These are phyloP conservation scores for Petunia axillaris DNA, from an alignment of 257 asterid genomes.

Conservation along the genomic window DNA sequence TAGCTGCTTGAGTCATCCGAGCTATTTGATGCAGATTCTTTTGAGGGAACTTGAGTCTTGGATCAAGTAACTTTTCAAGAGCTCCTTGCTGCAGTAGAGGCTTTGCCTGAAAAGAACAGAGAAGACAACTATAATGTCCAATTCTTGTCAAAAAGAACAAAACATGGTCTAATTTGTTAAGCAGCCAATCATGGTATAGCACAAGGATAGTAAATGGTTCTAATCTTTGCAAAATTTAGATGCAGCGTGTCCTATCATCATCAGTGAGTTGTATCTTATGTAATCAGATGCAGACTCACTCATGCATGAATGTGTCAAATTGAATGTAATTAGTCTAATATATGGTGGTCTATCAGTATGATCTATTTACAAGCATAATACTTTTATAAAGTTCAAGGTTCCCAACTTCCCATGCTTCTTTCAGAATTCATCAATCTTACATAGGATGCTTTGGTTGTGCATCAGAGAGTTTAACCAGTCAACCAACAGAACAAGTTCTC, in stretches of 20 bases:
- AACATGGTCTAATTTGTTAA: background rate
- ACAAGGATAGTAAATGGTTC: background rate
- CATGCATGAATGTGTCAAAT: background rate
- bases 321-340: background rate
- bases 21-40: constrained; percentile 46
- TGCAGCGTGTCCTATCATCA: background rate
- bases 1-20: constrained; percentile 65
- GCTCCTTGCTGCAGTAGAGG: constrained; percentile 65
- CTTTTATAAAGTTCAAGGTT: too few relatives aligned
- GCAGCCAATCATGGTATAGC: background rate
- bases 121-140: constrained; percentile 7
- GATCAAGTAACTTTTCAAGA: constrained; percentile 59
- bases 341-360: too few relatives aligned
- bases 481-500: background rate
- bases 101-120: constrained; percentile 53
- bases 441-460: background rate
- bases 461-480: background rate
- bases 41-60: constrained; percentile 38
- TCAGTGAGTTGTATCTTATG: background rate
- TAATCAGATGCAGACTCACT: background rate
- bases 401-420: background rate
- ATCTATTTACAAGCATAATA: too few relatives aligned
- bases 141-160: background rate
- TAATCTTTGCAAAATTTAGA: background rate
- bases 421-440: background rate